Conservation (phyloP, 805 yeast genomes). For the Lachancea fermentati region DNA sequence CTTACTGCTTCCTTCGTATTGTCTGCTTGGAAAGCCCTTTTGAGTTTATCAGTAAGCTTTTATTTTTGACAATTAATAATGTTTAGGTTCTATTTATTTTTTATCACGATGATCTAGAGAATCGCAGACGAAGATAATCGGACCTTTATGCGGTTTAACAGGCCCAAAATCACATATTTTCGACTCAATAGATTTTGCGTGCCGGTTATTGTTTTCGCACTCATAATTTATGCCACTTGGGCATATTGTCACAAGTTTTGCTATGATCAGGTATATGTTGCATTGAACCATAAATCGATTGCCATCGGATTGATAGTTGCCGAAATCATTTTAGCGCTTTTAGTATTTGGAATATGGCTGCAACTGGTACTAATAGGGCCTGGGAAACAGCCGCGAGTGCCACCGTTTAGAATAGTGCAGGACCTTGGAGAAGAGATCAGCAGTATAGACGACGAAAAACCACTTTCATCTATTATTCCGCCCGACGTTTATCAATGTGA, state of each 20-base stretch:
- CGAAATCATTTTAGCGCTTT: slow-evolving; percentile 12
- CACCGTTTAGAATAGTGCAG: slow-evolving; percentile 20
- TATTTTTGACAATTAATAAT: no score
- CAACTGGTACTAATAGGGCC: slow-evolving; percentile 23
- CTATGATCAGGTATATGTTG: slow-evolving; percentile 25
- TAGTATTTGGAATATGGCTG: slow-evolving; percentile 18
- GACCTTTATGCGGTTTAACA: not conserved
- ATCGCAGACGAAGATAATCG: not conserved
- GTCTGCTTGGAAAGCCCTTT: no score
- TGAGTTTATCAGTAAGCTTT: no score
- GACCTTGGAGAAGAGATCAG: slow-evolving; percentile 1
- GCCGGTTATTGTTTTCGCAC: slow-evolving; percentile 29
- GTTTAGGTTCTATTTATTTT: no score
- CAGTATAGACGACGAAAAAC: slow-evolving; percentile 6
- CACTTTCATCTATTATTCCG: slow-evolving; percentile 31
- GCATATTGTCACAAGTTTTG: slow-evolving; percentile 42
- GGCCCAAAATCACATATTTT: not conserved
- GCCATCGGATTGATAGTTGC: slow-evolving; percentile 22
- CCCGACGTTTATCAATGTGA: slow-evolving; percentile 67
- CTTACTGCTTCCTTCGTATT: no score
- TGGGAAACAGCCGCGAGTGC: slow-evolving; percentile 23
- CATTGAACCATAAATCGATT: slow-evolving; percentile 12
- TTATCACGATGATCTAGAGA: not conserved
- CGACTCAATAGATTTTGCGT: slow-evolving; percentile 9
- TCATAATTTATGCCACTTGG: slow-evolving; percentile 40